A percentile compares a stretch with the other conserved stretches of the same genome.
Evolutionary conservation across 768 basidiomycete genomes (phyloP).

Genomic region (Lactarius deliciosus): DNA sequence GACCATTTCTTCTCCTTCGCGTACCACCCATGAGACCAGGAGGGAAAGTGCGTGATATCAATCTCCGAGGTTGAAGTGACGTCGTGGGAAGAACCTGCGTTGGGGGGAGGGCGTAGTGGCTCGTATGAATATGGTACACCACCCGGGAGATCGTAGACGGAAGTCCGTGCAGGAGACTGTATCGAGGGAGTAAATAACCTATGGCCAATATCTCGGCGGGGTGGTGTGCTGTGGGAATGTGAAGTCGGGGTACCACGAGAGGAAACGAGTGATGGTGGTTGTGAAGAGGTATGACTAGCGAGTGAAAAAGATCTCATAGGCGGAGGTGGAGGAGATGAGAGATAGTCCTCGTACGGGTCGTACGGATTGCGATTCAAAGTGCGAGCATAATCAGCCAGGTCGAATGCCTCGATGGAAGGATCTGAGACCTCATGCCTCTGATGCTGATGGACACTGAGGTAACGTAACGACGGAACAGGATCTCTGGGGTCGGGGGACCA

Average conservation of each 20-base stretch:
- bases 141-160: conserved; percentile 4
- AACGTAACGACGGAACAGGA: conserved; percentile 39
- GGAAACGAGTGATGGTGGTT: conserved; percentile 38
- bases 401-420: conserved; percentile 66
- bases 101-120: conserved; percentile 7
- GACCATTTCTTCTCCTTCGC: conserved; percentile 33
- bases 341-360: conserved; percentile 36
- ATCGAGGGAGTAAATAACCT: conserved; percentile 51
- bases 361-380: conserved; percentile 31
- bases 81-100: conserved; percentile 25
- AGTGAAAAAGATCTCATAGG: conserved; percentile 21
- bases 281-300: conserved; percentile 32
- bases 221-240: conserved; percentile 29
- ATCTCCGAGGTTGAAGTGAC: conserved; percentile 44
- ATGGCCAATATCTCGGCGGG: conserved; percentile 31
- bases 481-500: conserved; percentile 65
- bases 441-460: conserved; percentile 21
- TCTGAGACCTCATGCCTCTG: conserved; percentile 53
- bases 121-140: conserved; percentile 4
- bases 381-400: conserved; percentile 68
- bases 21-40: conserved; percentile 66
- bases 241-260: conserved; percentile 37
- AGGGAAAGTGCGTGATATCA: conserved; percentile 61
- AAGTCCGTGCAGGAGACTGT: neutral
- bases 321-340: conserved; percentile 33